Evolutionary conservation across 768 basidiomycete species (phyloP).

Genomic region (Mycena galopus): DNA sequence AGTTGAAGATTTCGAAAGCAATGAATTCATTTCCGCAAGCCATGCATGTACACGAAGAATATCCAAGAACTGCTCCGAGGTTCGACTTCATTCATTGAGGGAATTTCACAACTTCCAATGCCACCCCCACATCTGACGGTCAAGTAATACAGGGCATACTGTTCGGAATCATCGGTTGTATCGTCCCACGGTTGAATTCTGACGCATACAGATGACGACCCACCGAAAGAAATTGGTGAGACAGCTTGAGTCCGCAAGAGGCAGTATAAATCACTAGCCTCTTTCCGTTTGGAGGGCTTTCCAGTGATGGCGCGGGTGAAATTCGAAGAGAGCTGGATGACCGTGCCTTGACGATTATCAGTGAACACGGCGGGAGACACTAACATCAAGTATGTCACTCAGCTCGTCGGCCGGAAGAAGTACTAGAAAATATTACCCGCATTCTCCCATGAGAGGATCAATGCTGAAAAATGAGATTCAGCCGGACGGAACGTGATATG

Average conservation of each 20-base stretch:
- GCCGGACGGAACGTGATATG: neutral
- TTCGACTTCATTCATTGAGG: no score
- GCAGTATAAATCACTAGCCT: neutral
- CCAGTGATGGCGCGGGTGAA: neutral
- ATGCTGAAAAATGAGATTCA: neutral
- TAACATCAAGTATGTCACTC: neutral
- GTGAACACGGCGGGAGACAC: neutral
- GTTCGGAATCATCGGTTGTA: neutral
- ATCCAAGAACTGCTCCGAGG: neutral
- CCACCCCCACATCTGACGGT: neutral
- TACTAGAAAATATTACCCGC: neutral
- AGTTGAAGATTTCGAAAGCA: no score
- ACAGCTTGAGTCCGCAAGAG: neutral
- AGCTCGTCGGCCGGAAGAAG: neutral
- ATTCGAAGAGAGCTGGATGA: neutral
- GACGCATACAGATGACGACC: no score
- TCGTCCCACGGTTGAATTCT: neutral
- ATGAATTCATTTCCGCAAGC: neutral
- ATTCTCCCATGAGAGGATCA: neutral
- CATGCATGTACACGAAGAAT: neutral
- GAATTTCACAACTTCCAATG: neutral
- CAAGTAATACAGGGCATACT: neutral
- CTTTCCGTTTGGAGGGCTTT: neutral
- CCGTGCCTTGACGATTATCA: neutral
- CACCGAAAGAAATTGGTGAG: neutral